Evolutionary conservation across 768 basidiomycete species (phyloP).

Genomic region (Leucocoprinus leucothites): DNA sequence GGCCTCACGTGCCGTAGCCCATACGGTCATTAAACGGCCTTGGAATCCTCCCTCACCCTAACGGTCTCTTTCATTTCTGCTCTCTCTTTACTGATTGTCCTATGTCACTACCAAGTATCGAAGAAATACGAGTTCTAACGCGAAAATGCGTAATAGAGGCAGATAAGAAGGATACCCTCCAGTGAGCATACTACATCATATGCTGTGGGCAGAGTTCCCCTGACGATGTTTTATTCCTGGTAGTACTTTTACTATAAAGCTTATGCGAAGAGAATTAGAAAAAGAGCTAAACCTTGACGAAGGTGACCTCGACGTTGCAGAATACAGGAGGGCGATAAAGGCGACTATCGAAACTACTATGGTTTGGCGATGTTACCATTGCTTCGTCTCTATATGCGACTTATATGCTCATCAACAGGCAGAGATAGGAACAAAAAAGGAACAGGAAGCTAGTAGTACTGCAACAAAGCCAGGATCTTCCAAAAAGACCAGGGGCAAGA

Average conservation of each 20-base stretch:
- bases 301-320: constrained; percentile 37
- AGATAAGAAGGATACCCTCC: constrained; percentile 26
- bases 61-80: neutral
- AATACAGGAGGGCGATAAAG: constrained; percentile 49
- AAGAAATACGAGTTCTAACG: neutral
- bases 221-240: neutral
- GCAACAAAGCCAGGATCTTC: neutral
- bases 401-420: neutral
- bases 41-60: neutral
- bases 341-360: constrained; percentile 33
- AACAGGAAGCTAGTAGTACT: neutral
- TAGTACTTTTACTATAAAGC: constrained; percentile 46
- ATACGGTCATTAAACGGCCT: too few relatives aligned
- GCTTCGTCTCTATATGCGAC: neutral
- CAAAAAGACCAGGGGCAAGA: constrained; percentile 12
- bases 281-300: constrained; percentile 37
- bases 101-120: neutral
- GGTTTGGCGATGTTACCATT: constrained; percentile 20
- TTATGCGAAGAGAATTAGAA: constrained; percentile 51
- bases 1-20: too few relatives aligned
- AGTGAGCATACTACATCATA: constrained; percentile 16
- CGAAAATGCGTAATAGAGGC: constrained; percentile 19
- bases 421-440: constrained; percentile 5
- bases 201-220: neutral
- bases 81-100: neutral